phyloP scores from a whole-genome alignment of 2,329 filamentous ascomycete species.

The Aspergillus neoniger region DNA sequence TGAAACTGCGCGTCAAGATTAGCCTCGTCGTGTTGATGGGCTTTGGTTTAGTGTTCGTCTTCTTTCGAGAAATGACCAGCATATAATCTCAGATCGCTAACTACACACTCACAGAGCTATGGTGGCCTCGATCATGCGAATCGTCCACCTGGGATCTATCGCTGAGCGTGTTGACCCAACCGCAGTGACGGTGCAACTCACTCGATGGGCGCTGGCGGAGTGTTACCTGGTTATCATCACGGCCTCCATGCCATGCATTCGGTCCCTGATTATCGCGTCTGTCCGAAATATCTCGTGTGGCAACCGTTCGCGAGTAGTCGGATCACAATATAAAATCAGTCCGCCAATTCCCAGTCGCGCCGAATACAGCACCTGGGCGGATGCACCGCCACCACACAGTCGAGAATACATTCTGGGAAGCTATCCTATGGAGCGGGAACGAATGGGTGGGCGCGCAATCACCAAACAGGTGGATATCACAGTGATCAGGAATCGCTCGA shows the following conservation, averaged over 20 bases:
- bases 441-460: not conserved
- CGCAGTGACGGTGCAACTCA: conserved; percentile 25
- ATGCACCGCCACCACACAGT: too few species aligned
- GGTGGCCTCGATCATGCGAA: conserved; percentile 30
- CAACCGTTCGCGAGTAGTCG: not conserved
- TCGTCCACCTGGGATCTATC: conserved; percentile 19
- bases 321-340: not conserved
- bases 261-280: conserved; percentile 21
- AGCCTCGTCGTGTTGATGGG: conserved; percentile 31
- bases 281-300: not conserved
- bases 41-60: conserved; percentile 34
- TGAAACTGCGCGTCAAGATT: conserved; percentile 33
- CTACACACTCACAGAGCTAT: conserved; percentile 23
- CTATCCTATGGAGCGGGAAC: not conserved
- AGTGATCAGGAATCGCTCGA: not conserved
- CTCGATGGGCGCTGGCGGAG: conserved; percentile 34
- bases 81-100: not conserved
- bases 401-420: not conserved
- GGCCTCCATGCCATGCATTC: conserved; percentile 32
- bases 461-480: not conserved
- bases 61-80: not conserved
- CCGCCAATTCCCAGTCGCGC: not conserved
- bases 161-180: conserved; percentile 25
- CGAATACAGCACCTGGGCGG: not conserved
- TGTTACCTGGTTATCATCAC: conserved; percentile 35